phyloP scores from a whole-genome alignment of 768 basidiomycete genomes.

The Leccinum incarnatum region DNA sequence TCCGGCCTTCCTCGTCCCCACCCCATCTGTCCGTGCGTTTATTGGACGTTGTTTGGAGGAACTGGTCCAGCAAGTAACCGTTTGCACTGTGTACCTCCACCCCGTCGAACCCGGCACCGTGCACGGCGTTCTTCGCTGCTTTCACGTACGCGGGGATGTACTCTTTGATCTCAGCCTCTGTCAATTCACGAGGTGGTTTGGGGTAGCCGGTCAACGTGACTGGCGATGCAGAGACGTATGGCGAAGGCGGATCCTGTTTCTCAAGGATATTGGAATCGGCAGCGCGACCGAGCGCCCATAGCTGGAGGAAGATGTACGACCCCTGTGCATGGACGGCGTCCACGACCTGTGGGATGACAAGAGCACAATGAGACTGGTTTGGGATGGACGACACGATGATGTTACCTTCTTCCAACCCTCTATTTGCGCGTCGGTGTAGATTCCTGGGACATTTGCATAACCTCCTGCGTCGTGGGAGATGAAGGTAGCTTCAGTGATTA shows the following conservation, averaged over 20 bases:
- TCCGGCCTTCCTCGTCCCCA: constrained; percentile 46
- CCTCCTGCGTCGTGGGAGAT: background rate
- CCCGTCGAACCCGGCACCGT: constrained; percentile 43
- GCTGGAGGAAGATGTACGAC: constrained; percentile 17
- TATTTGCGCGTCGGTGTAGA: constrained; percentile 44
- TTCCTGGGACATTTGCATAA: background rate
- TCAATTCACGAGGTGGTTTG: constrained; percentile 14
- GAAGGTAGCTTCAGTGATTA: background rate
- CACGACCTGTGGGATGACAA: constrained; percentile 39
- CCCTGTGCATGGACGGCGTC: constrained; percentile 54
- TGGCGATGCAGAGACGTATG: constrained; percentile 34
- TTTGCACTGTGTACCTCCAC: constrained; percentile 44
- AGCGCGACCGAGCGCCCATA: constrained; percentile 56
- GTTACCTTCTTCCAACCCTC: constrained; percentile 45
- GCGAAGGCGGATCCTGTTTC: constrained; percentile 27
- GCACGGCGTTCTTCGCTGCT: constrained; percentile 24
- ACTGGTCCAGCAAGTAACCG: constrained; percentile 30
- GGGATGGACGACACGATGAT: background rate
- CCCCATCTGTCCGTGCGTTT: background rate
- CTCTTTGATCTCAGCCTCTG: constrained; percentile 31
- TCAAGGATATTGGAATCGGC: constrained; percentile 34
- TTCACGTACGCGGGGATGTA: constrained; percentile 23
- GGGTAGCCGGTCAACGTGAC: constrained; percentile 20
- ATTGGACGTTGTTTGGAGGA: background rate
- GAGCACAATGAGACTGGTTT: background rate